Evolutionary conservation across 176 grass and related monocot genomes (phyloP).

Genomic region (Juncus inflexus): DNA sequence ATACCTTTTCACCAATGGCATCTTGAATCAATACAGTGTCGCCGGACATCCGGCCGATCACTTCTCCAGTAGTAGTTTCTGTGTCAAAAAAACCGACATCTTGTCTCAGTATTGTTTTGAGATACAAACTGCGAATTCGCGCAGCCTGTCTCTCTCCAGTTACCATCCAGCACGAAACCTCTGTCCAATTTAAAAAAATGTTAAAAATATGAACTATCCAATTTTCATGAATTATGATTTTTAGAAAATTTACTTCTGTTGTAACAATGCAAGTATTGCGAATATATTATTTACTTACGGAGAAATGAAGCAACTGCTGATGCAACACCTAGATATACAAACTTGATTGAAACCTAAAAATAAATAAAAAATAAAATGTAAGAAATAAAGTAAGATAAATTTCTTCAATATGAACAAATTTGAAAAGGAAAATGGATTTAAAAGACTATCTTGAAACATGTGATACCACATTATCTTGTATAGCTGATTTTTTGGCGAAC

Average conservation of each 20-base stretch:
- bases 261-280: not conserved
- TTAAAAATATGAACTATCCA: not conserved
- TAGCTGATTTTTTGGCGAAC: no score
- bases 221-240: not conserved
- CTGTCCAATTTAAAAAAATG: slow-evolving; percentile 25
- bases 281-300: slow-evolving; percentile 40
- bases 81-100: slow-evolving; percentile 65
- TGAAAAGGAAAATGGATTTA: not conserved
- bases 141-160: slow-evolving; percentile 69
- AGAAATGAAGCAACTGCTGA: slow-evolving; percentile 48
- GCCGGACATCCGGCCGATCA: slow-evolving; percentile 66
- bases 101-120: slow-evolving; percentile 65
- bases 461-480: no score
- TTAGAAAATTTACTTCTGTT: not conserved
- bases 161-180: slow-evolving; percentile 73
- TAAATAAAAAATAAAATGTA: not conserved
- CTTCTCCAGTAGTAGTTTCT: slow-evolving; percentile 67
- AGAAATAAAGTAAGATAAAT: slow-evolving; percentile 13
- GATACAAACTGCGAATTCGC: slow-evolving; percentile 61
- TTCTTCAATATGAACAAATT: not conserved
- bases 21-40: slow-evolving; percentile 80
- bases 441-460: no score
- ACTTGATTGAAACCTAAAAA: slow-evolving; percentile 61
- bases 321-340: slow-evolving; percentile 49
- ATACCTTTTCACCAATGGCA: slow-evolving; percentile 74